Evolutionary conservation across 345 rosid genomes (phyloP), one percentile per base, ranked within the genome.

Genomic region (Jatropha curcas): DNA sequence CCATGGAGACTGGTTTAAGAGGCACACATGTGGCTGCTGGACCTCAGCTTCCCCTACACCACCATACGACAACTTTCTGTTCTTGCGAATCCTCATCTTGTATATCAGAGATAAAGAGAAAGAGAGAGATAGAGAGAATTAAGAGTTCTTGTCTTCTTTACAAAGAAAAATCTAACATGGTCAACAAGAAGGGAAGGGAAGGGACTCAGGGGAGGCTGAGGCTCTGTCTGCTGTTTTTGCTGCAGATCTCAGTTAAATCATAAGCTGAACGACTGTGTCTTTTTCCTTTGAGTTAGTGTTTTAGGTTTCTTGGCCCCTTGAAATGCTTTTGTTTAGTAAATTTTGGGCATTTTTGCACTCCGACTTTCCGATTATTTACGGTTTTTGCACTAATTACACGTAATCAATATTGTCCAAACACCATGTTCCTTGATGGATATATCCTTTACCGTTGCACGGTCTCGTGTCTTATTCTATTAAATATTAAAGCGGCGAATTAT

Each of bases 1-100:
- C 75, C 75, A 72, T 14, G 75, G 75, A 2, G 75, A 72, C 68
- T 63, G 75, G 51, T 72, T 72, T 8, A 72, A 60, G 46, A 22
- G 60, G 52, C 75, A 72, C 10, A 16, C 2, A 11, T 64, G n/a
- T 4, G 68, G 68, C 8, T 64, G 48, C 45, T 63, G 67, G n/a
- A 39, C 67, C 2, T 17, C 52, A 48, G 10, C 43, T 39, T 48
- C 20, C 17, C 20, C 3, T 16, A 41, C 7, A 1, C 1, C 6
- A 8, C 22, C 41, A 17, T 22, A 2, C 9, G 61, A 62, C 7
- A 72, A 35, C 51, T 62, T 62, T 20, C 39, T 10, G 12, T 63
- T 52, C 35, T 72, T 72, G 11, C 75, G 68, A 48, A 72, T 72
- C 27, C 75, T 72, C 75, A 72, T 72, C 6, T 13, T 52, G 20